These are phyloP conservation scores for Alternaria rosae DNA, from an alignment of 2,329 filamentous ascomycete species.

Conservation along the genomic window DNA sequence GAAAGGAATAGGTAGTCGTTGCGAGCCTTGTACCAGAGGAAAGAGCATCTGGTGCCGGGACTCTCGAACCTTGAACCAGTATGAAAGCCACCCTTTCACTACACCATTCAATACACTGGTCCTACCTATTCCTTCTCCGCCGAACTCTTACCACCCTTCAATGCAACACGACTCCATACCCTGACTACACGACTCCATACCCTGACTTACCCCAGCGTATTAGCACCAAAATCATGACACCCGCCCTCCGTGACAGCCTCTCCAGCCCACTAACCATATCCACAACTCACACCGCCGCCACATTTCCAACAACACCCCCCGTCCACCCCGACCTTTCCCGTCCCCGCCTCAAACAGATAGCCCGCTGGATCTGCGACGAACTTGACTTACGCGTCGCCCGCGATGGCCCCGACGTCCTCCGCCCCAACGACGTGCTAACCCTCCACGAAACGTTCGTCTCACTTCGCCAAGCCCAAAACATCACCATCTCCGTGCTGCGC, in stretches of 20 bases:
- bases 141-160: not conserved
- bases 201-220: not conserved
- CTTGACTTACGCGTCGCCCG: slow-evolving; percentile 56
- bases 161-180: not conserved
- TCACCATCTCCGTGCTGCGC: slow-evolving; percentile 48
- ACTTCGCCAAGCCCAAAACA: slow-evolving; percentile 25
- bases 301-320: slow-evolving; percentile 13
- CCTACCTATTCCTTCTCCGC: not conserved
- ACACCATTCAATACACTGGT: not conserved
- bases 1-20: not conserved
- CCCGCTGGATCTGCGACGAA: slow-evolving; percentile 57
- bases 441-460: slow-evolving; percentile 53
- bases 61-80: not conserved
- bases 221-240: not conserved
- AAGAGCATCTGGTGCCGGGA: not conserved
- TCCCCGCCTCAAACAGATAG: slow-evolving; percentile 44
- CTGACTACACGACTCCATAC: not conserved
- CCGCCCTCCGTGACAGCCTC: not conserved
- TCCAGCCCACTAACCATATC: slow-evolving; percentile 5
- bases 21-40: not conserved
- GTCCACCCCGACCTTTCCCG: slow-evolving; percentile 30
- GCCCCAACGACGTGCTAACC: slow-evolving; percentile 53
- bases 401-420: slow-evolving; percentile 53
- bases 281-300: not conserved
- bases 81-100: not conserved